A percentile compares a stretch with the other conserved stretches of the same genome.
phyloP scores from a whole-genome alignment of 2,329 filamentous ascomycete genomes.

The Fusarium falciforme region DNA sequence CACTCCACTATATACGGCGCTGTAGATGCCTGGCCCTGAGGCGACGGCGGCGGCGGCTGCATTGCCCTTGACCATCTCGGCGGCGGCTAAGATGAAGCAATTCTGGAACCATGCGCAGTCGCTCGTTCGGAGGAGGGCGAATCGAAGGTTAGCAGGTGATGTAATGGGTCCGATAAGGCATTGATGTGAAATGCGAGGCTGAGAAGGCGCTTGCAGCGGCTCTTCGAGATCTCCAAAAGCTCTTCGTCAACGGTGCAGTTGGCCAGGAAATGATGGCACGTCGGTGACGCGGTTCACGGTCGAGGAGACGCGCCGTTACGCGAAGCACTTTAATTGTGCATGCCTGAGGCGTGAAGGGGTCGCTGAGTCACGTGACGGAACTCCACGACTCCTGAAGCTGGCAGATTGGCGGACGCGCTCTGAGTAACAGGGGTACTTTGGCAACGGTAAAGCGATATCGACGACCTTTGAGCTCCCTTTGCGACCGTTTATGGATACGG shows the following conservation, averaged over 20 bases:
- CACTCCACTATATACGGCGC: constrained; percentile 77
- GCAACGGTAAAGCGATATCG: constrained; percentile 36
- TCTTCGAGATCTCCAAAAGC: constrained; percentile 27
- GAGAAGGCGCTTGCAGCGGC: constrained; percentile 25
- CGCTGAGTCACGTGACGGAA: constrained; percentile 46
- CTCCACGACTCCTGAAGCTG: constrained; percentile 44
- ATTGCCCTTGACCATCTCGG: constrained; percentile 61
- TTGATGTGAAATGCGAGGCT: constrained; percentile 13
- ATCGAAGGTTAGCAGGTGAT: not conserved
- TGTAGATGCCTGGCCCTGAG: constrained; percentile 67
- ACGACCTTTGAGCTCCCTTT: constrained; percentile 28
- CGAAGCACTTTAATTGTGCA: constrained; percentile 52
- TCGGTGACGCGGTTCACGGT: constrained; percentile 49
- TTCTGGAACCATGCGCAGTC: constrained; percentile 34
- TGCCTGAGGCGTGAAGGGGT: constrained; percentile 48
- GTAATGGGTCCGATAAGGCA: constrained; percentile 1
- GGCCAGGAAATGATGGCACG: constrained; percentile 49
- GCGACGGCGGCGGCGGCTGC: constrained; percentile 43
- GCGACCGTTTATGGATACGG: constrained; percentile 32
- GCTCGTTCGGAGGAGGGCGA: not conserved
- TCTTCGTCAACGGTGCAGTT: constrained; percentile 40
- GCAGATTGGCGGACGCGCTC: constrained; percentile 40
- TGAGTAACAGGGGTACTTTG: constrained; percentile 36
- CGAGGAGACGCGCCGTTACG: constrained; percentile 52
- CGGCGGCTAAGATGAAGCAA: constrained; percentile 40